Evolutionary conservation across 805 yeast species (phyloP).

Genomic region (Saccharomycopsis sp.): DNA sequence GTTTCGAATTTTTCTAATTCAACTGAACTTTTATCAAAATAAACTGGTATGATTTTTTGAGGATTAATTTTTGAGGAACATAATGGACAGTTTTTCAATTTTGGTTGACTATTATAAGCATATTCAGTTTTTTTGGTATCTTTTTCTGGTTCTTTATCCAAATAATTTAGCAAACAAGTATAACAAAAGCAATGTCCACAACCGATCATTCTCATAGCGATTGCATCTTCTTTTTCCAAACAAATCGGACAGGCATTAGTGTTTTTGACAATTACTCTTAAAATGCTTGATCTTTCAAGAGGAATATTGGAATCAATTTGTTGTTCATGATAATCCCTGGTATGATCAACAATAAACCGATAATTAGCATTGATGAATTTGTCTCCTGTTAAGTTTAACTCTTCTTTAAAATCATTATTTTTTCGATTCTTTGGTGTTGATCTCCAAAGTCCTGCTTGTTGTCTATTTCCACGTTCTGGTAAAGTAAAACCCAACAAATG

Average conservation of each 20-base stretch:
- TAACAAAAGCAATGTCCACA: conserved; percentile 93
- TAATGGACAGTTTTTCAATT: conserved; percentile 68
- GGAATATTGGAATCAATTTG: conserved; percentile 67
- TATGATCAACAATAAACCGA: conserved; percentile 66
- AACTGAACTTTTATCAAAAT: conserved; percentile 28
- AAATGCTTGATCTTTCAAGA: conserved; percentile 46
- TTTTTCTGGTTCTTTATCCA: conserved; percentile 35
- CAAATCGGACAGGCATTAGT: conserved; percentile 89
- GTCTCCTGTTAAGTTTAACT: conserved; percentile 48
- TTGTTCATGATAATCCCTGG: conserved; percentile 46
- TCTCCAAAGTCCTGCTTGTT: too few species aligned
- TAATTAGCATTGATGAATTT: conserved; percentile 74
- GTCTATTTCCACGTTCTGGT: conserved; percentile 23
- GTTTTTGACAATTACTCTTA: conserved; percentile 65
- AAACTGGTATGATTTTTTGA: conserved; percentile 58
- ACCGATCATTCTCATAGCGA: conserved; percentile 89
- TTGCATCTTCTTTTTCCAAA: conserved; percentile 59
- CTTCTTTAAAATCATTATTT: background rate
- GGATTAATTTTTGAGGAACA: conserved; percentile 51
- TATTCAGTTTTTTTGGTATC: conserved; percentile 8
- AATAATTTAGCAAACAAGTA: conserved; percentile 65
- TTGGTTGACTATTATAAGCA: conserved; percentile 24
- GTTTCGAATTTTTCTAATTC: conserved; percentile 42
- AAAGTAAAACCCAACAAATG: conserved; percentile 53
- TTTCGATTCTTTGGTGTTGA: conserved; percentile 25